These are phyloP conservation scores for Baorangia bicolor DNA, from an alignment of 768 basidiomycete species.

Conservation along the genomic window DNA sequence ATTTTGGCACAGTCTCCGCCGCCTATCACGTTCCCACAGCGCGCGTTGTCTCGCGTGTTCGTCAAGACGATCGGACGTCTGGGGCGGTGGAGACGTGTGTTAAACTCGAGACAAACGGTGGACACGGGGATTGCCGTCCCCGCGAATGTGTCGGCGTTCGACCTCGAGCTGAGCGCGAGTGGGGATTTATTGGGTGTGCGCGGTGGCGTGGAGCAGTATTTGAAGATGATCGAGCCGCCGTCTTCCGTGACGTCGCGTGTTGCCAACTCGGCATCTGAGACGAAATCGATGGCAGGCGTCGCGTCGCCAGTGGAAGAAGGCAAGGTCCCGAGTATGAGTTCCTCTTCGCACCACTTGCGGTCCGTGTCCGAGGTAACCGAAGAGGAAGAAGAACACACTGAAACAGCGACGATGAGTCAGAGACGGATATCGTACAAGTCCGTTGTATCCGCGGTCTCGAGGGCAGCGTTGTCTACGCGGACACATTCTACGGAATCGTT, in stretches of 20 bases:
- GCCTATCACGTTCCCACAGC: constrained; percentile 49
- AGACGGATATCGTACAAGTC: constrained; percentile 24
- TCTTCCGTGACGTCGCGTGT: constrained; percentile 19
- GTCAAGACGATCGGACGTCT: constrained; percentile 81
- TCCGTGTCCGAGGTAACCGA: constrained; percentile 34
- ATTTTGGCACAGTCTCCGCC: constrained; percentile 36
- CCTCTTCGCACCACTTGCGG: constrained; percentile 23
- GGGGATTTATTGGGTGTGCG: constrained; percentile 60
- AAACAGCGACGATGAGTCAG: constrained; percentile 16
- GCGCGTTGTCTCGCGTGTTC: constrained; percentile 69
- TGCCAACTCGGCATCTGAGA: constrained; percentile 1
- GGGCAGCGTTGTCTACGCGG: constrained; percentile 21
- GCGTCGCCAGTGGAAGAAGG: constrained; percentile 1
- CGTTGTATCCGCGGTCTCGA: constrained; percentile 18
- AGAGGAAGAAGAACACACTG: constrained; percentile 27
- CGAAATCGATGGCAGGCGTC: neutral
- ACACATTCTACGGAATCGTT: constrained; percentile 36
- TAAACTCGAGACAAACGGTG: constrained; percentile 47
- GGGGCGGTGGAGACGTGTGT: constrained; percentile 78
- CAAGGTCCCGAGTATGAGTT: constrained; percentile 1
- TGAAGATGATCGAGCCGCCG: constrained; percentile 52
- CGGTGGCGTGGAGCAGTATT: constrained; percentile 65
- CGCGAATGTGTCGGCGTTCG: constrained; percentile 66
- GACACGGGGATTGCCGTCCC: constrained; percentile 37
- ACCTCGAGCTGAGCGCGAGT: constrained; percentile 60